Evolutionary conservation across 1,284 basidiomycete genomes (phyloP).

Genomic region (Amylostereum areolatum): DNA sequence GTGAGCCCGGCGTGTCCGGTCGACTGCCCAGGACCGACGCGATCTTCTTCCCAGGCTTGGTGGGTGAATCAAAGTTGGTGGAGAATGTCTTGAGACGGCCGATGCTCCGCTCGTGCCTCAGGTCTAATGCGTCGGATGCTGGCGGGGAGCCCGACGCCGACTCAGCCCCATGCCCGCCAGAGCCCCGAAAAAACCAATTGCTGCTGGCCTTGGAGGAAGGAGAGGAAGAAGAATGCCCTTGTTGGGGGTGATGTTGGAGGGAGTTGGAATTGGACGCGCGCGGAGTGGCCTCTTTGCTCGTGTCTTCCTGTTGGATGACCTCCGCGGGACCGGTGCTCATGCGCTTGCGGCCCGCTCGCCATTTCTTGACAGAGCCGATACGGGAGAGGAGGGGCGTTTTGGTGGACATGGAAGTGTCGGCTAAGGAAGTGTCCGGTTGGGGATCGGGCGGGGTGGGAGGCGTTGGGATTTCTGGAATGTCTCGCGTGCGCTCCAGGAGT

Average conservation of each 20-base stretch:
- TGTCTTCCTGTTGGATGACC: conserved; percentile 25
- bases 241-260: conserved; percentile 11
- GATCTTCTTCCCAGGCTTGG: conserved; percentile 16
- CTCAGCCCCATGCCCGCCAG: conserved; percentile 26
- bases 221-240: conserved; percentile 12
- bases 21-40: conserved; percentile 17
- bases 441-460: conserved; percentile 18
- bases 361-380: conserved; percentile 52
- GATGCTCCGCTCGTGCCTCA: conserved; percentile 23
- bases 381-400: conserved; percentile 42
- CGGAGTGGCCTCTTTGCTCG: conserved; percentile 17
- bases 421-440: conserved; percentile 17
- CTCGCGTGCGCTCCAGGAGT: conserved; percentile 26
- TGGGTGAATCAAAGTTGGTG: conserved; percentile 8
- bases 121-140: conserved; percentile 15
- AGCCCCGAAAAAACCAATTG: conserved; percentile 34
- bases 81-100: conserved; percentile 8
- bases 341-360: conserved; percentile 51
- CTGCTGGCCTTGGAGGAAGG: conserved; percentile 6
- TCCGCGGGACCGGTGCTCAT: conserved; percentile 50
- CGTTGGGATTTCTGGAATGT: conserved; percentile 14
- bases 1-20: conserved; percentile 8
- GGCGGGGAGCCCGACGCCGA: conserved; percentile 21
- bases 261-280: conserved; percentile 18
- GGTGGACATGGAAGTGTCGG: conserved; percentile 14